A percentile compares a stretch with the other conserved stretches of the same genome.
phyloP scores from a whole-genome alignment of 345 rosid genomes.

The Draba incana region DNA sequence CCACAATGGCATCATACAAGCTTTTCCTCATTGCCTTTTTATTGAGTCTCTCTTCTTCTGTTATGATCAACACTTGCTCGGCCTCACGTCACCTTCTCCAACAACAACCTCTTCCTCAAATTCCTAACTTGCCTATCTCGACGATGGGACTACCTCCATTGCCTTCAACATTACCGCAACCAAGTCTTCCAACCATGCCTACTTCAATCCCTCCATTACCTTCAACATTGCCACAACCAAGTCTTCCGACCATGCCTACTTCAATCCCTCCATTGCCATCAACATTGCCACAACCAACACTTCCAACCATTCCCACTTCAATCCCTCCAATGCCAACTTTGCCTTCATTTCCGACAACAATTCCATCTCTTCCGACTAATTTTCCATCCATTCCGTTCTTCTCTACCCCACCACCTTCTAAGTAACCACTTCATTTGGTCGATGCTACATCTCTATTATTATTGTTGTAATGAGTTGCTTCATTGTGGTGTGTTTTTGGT shows the following conservation, averaged over 20 bases:
- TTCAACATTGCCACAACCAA: too few species aligned
- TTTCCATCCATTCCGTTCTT: not conserved
- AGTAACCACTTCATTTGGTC: not conserved
- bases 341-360: too few species aligned
- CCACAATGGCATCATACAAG: slow-evolving; percentile 34
- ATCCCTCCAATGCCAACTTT: not conserved
- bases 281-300: too few species aligned
- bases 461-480: not conserved
- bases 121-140: slow-evolving; percentile 30
- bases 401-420: not conserved
- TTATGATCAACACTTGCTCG: slow-evolving; percentile 26
- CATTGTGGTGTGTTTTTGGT: slow-evolving; percentile 4
- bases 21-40: slow-evolving; percentile 32
- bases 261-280: too few species aligned
- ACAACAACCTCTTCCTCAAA: slow-evolving; percentile 40
- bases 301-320: too few species aligned
- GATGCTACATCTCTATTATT: not conserved
- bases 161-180: slow-evolving; percentile 24
- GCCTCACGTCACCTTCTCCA: slow-evolving; percentile 41
- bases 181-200: slow-evolving; percentile 6
- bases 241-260: too few species aligned
- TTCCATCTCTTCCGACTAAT: slow-evolving; percentile 2
- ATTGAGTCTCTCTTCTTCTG: slow-evolving; percentile 22
- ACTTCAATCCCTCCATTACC: not conserved
- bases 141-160: slow-evolving; percentile 35